These are phyloP conservation scores for Diplodia seriata DNA, from an alignment of 2,329 filamentous ascomycete genomes.

Conservation along the genomic window DNA sequence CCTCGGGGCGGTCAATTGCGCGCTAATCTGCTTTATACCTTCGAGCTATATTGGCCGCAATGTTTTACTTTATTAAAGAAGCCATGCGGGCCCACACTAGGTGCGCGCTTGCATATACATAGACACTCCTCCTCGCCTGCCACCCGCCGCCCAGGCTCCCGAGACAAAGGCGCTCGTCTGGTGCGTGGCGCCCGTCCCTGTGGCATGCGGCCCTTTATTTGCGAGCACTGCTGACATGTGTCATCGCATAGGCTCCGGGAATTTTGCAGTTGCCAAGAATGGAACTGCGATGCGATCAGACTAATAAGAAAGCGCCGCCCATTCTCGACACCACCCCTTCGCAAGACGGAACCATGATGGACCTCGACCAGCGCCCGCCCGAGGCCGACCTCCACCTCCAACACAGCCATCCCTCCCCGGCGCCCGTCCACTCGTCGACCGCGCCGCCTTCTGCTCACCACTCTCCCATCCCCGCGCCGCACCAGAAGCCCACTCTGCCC, in stretches of 20 bases:
- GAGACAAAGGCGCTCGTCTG: constrained; percentile 31
- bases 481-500: constrained; percentile 17
- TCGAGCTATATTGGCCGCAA: constrained; percentile 34
- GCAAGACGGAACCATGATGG: constrained; percentile 34
- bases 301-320: constrained; percentile 35
- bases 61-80: constrained; percentile 43
- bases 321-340: constrained; percentile 33
- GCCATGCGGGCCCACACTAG: constrained; percentile 27
- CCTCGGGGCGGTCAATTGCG: constrained; percentile 43
- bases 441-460: constrained; percentile 36
- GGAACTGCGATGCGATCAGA: constrained; percentile 46
- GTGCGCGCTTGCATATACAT: constrained; percentile 34
- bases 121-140: constrained; percentile 47
- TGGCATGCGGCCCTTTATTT: constrained; percentile 26
- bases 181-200: constrained; percentile 28
- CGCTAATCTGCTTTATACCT: constrained; percentile 36
- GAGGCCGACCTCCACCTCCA: constrained; percentile 34
- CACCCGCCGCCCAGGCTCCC: constrained; percentile 16
- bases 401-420: constrained; percentile 34
- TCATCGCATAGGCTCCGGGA: constrained; percentile 42
- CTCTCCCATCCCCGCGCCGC: constrained; percentile 32
- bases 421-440: constrained; percentile 36
- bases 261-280: constrained; percentile 51
- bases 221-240: constrained; percentile 32
- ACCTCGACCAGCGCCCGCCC: constrained; percentile 39